Conservation (phyloP, 2,329 filamentous ascomycete species). For the Hypoxylon sp. region DNA sequence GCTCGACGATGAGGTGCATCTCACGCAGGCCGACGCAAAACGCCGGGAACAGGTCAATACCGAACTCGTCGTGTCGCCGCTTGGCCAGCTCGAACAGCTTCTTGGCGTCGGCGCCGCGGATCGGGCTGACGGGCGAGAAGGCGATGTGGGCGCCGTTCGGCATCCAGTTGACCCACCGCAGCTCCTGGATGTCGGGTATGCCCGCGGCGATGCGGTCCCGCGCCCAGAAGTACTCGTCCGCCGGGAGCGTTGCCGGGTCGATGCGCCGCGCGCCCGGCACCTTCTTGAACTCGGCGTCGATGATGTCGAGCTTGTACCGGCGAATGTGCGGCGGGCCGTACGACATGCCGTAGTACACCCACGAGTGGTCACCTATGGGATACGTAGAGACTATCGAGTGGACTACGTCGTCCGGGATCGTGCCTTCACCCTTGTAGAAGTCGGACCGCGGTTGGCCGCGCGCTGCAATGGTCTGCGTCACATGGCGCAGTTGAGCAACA, state of each 20-base stretch:
- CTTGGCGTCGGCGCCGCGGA: conserved; percentile 56
- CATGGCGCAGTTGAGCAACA: conserved; percentile 53
- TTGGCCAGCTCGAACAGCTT: conserved; percentile 54
- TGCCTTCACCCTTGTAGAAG: conserved; percentile 49
- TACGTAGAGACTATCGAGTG: conserved; percentile 47
- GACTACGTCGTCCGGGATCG: conserved; percentile 51
- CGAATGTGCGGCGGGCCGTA: conserved; percentile 53
- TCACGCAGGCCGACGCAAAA: conserved; percentile 58
- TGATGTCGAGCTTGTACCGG: conserved; percentile 51
- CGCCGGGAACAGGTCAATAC: conserved; percentile 56
- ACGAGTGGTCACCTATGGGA: conserved; percentile 52
- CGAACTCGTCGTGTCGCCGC: conserved; percentile 50
- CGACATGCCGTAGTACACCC: conserved; percentile 53
- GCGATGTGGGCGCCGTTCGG: conserved; percentile 58
- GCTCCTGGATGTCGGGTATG: conserved; percentile 55
- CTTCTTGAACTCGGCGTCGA: conserved; percentile 50
- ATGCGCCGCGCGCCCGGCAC: conserved; percentile 49
- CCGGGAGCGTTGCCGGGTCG: conserved; percentile 52
- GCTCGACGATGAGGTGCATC: conserved; percentile 56
- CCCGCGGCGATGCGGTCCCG: conserved; percentile 51
- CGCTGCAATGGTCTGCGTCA: conserved; percentile 53
- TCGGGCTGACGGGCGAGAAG: conserved; percentile 60
- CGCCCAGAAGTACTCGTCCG: conserved; percentile 51
- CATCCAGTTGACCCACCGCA: conserved; percentile 57
- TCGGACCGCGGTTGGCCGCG: conserved; percentile 51